Conservation (phyloP, 2,329 filamentous ascomycete species). For the Exutisphaerella laricina region DNA sequence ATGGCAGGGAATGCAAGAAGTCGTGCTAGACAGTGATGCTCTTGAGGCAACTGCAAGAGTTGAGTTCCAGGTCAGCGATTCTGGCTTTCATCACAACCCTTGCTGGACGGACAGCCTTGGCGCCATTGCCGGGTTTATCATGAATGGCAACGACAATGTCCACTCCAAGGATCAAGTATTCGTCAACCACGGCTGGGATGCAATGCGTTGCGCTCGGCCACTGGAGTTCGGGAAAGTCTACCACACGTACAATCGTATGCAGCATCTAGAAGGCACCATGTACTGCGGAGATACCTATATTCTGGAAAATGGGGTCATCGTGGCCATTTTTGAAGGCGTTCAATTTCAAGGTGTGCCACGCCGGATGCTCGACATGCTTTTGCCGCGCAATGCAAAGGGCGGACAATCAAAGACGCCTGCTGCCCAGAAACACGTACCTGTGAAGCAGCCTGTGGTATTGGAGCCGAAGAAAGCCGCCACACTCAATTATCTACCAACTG, state of each 20-base stretch:
- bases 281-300: conserved; percentile 11
- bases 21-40: conserved; percentile 24
- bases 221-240: conserved; percentile 23
- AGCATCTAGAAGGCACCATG: not conserved
- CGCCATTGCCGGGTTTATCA: conserved; percentile 26
- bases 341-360: no score
- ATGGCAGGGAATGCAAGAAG: conserved; percentile 15
- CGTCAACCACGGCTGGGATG: conserved; percentile 26
- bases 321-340: conserved; percentile 21
- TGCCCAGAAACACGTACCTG: no score
- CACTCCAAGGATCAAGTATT: not conserved
- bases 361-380: no score
- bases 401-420: no score
- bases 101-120: conserved; percentile 37
- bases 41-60: conserved; percentile 32
- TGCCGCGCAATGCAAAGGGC: no score
- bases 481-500: not conserved
- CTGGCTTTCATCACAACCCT: conserved; percentile 8
- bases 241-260: conserved; percentile 4
- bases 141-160: not conserved
- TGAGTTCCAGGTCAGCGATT: not conserved
- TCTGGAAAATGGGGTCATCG: conserved; percentile 17
- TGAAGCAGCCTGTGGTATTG: no score
- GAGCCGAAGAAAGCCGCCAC: not conserved
- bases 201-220: conserved; percentile 25